Conservation (phyloP, 345 rosid genomes). For the Syzygium aqueum region DNA sequence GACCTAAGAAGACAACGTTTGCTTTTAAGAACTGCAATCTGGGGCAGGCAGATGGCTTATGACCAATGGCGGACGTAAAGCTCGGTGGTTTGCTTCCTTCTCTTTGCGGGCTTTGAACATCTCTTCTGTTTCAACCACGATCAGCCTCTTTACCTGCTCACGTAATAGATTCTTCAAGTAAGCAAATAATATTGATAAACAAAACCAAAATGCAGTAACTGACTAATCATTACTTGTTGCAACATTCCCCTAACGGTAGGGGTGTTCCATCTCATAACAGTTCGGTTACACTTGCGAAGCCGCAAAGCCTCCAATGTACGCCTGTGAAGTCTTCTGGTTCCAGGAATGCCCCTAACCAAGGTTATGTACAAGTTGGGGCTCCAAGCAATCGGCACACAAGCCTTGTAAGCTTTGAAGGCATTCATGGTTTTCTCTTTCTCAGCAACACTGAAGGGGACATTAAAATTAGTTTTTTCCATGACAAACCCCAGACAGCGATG, state of each 20-base stretch:
- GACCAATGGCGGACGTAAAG: conserved; percentile 25
- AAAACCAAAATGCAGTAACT: not conserved
- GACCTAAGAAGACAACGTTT: not conserved
- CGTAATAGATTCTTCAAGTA: not conserved
- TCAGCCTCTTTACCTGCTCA: conserved; percentile 33
- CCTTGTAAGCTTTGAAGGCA: conserved; percentile 43
- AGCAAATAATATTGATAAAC: not conserved
- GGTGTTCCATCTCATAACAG: conserved; percentile 29
- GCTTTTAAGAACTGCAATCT: not conserved
- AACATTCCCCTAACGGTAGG: conserved; percentile 38
- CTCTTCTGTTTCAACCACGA: conserved; percentile 37
- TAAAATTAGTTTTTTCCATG: not conserved
- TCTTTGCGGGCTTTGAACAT: conserved; percentile 38
- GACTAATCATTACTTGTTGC: conserved; percentile 19
- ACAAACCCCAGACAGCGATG: not conserved
- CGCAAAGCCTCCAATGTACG: conserved; percentile 41
- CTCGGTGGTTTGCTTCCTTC: conserved; percentile 18
- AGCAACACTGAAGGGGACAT: not conserved
- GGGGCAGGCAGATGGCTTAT: conserved; percentile 12
- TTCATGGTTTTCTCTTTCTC: conserved; percentile 13
- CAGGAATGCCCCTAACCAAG: conserved; percentile 42
- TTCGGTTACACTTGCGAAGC: conserved; percentile 33
- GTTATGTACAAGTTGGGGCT: conserved; percentile 37
- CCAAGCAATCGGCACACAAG: conserved; percentile 34
- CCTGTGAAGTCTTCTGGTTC: conserved; percentile 39